Evolutionary conservation across 176 grass and related monocot species (phyloP).

Genomic region (Aegilops sharonensis): DNA sequence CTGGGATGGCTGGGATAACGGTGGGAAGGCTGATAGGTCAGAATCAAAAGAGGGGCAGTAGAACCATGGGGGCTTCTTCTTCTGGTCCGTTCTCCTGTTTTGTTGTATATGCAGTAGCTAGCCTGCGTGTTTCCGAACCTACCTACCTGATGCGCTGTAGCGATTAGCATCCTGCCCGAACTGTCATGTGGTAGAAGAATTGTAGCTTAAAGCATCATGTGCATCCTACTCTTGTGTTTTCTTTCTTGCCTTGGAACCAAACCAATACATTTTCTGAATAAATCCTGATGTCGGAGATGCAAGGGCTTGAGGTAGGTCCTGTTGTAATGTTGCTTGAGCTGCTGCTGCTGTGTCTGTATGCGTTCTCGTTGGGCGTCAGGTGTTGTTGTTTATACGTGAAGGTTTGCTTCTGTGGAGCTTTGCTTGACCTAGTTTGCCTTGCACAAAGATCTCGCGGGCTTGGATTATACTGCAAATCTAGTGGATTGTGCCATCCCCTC

Average conservation of each 20-base stretch:
- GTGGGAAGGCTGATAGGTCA: constrained; percentile 32
- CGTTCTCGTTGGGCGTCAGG: neutral
- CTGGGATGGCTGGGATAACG: constrained; percentile 16
- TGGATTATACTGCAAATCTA: neutral
- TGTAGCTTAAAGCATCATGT: constrained; percentile 34
- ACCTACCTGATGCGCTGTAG: neutral
- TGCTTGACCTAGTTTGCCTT: neutral
- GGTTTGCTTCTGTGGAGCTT: neutral
- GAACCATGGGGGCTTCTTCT: constrained; percentile 28
- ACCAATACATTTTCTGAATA: constrained; percentile 28
- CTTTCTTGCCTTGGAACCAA: constrained; percentile 22
- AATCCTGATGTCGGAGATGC: constrained; percentile 24
- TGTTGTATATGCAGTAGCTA: constrained; percentile 58
- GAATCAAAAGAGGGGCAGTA: constrained; percentile 46
- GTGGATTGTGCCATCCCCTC: neutral
- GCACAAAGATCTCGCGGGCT: neutral
- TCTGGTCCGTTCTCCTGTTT: constrained; percentile 11
- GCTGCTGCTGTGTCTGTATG: neutral
- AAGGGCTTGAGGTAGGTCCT: neutral
- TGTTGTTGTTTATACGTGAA: neutral
- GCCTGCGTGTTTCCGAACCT: constrained; percentile 30
- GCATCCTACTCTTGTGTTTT: constrained; percentile 29
- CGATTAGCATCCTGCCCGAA: constrained; percentile 10
- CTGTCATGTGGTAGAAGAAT: constrained; percentile 36
- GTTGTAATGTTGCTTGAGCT: constrained; percentile 10